Conservation (phyloP, 352 stramenopile species). For the Halophytophthora batemanensis region DNA sequence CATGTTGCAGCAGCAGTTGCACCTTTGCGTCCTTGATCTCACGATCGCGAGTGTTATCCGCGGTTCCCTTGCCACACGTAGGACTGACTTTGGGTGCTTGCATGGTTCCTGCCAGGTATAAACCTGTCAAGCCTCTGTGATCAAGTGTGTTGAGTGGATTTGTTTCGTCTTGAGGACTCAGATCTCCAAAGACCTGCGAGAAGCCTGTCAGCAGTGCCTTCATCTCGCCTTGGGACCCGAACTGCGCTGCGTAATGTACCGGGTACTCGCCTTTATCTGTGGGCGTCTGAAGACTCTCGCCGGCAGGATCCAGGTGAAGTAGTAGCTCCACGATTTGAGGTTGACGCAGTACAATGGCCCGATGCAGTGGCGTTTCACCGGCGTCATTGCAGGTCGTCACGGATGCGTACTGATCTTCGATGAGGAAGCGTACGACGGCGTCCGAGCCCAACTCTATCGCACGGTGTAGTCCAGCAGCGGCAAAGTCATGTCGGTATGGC, state of each 20-base stretch:
- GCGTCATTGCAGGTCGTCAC: slow-evolving; percentile 1
- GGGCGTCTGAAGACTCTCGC: slow-evolving; percentile 1
- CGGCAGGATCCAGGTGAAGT: slow-evolving; percentile 10
- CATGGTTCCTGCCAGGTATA: slow-evolving; percentile 10
- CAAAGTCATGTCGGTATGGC: slow-evolving; percentile 14
- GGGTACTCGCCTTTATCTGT: slow-evolving; percentile 5
- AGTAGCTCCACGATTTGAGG: slow-evolving; percentile 14
- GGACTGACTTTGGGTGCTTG: background rate
- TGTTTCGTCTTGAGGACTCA: background rate
- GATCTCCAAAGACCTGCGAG: slow-evolving; percentile 8
- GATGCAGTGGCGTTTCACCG: slow-evolving; percentile 21
- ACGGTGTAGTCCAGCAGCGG: slow-evolving; percentile 6
- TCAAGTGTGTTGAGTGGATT: slow-evolving; percentile 15
- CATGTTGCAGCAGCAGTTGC: slow-evolving; percentile 12
- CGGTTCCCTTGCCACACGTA: background rate
- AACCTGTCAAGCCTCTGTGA: slow-evolving; percentile 4
- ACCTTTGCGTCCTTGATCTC: slow-evolving; percentile 6
- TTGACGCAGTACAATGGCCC: slow-evolving; percentile 8
- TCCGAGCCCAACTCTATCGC: slow-evolving; percentile 7
- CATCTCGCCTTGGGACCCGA: slow-evolving; percentile 9
- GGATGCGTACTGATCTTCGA: slow-evolving; percentile 21
- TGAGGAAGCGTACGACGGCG: slow-evolving; percentile 10
- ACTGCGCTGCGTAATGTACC: slow-evolving; percentile 17
- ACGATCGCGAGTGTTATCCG: background rate
- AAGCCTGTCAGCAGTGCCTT: slow-evolving; percentile 16